Conservation (phyloP, 768 basidiomycete genomes). For the Holtermanniella nyarrowii region DNA sequence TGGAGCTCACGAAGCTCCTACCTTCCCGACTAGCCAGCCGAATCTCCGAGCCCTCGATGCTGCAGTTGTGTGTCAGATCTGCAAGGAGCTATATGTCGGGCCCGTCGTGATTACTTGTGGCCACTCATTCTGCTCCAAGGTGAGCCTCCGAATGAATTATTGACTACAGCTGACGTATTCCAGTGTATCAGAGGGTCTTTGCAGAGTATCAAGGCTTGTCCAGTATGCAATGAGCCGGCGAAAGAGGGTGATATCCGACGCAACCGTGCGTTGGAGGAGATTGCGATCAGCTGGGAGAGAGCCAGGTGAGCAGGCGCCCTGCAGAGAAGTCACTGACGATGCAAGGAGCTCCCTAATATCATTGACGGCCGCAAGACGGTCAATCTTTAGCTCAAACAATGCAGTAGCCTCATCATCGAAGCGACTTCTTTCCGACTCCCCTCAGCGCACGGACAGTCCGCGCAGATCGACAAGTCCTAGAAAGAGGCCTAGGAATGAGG, state of each 20-base stretch:
- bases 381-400: background rate
- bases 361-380: background rate
- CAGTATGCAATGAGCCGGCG: conserved; percentile 54
- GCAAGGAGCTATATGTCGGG: conserved; percentile 60
- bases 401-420: background rate
- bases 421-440: background rate
- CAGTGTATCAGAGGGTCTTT: conserved; percentile 64
- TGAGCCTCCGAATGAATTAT: conserved; percentile 29
- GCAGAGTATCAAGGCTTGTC: conserved; percentile 56
- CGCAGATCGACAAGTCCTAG: background rate
- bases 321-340: background rate
- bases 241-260: conserved; percentile 57
- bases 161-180: background rate
- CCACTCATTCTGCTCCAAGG: conserved; percentile 60
- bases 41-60: conserved; percentile 57
- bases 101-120: conserved; percentile 67
- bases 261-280: conserved; percentile 61
- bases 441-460: background rate
- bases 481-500: background rate
- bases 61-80: conserved; percentile 63
- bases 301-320: conserved; percentile 49
- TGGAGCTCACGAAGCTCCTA: conserved; percentile 51
- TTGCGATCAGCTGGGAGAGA: conserved; percentile 58
- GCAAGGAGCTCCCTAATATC: background rate
- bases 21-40: conserved; percentile 52